Evolutionary conservation across 192 early-diverging fungal species (phyloP), one percentile per base, ranked within the genome.

Genomic region (Podila verticillata): DNA sequence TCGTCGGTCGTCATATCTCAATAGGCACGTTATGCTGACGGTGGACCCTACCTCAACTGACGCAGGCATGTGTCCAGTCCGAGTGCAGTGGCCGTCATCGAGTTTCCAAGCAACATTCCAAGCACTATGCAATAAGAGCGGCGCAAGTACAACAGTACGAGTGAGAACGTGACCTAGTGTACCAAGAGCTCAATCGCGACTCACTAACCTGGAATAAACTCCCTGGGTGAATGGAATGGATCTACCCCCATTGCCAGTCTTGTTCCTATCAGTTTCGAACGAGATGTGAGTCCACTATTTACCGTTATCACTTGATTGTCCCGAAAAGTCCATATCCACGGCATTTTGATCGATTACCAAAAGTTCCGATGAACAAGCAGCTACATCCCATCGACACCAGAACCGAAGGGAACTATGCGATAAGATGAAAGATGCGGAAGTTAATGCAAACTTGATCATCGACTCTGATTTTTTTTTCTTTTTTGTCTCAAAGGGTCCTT

Each of bases 41-140:
- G 6, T 34, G 32, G 32, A 7, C 84, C 83, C 28, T 81, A 87
- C 81, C 88, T 89, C 31, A 93, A 70, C 39, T 90, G 86, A 44
- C 84, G 87, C 65, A 93, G 84, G 22, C 89, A 89, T 8, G 82
- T 64, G 20, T 87, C 84, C 61, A 91, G 84, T 0, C 89, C 93
- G 57, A 95, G 82, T 15, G 92, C 88, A 48, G 91, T 87, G 20
- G 89, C 91, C 13, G 89, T 89, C 88, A 95, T 92, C 48, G 87
- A 83, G 72, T 94, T 96, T 34, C 94, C 95, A 19, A 96, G 88
- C 34, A 97, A 77, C 96, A 97, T 97, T 31, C 94, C 96, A 8
- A 97, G 83, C 0, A 92, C 94, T 78, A 66, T 22, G 0, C 0
- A n/a, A 26, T 5, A 31, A 65, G 28, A n/a, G n/a, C n/a, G n/a